Evolutionary conservation across 148 eudicot species (phyloP).

Genomic region (Suaeda aralocaspica): DNA sequence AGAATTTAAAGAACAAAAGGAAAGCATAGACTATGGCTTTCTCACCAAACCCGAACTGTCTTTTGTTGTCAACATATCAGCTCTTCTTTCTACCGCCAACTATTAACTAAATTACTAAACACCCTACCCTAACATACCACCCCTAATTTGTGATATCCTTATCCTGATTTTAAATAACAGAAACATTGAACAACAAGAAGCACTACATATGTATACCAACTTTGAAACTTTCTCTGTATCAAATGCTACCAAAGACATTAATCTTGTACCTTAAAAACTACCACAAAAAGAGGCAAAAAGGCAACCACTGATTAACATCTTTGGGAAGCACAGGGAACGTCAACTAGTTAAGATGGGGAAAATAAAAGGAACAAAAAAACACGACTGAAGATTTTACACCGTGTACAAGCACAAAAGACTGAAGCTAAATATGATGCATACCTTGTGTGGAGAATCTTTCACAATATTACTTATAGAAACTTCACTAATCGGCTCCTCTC

Average conservation of each 20-base stretch:
- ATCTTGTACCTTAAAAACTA: neutral
- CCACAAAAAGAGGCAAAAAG: neutral
- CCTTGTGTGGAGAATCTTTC: slow-evolving; percentile 86
- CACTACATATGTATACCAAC: neutral
- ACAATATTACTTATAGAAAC: slow-evolving; percentile 47
- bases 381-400: neutral
- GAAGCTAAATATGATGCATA: slow-evolving; percentile 24
- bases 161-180: no score
- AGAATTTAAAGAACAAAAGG: no score
- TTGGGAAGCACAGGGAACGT: no score
- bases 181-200: no score
- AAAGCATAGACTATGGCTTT: no score
- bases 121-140: no score
- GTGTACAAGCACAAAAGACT: neutral
- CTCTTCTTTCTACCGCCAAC: no score
- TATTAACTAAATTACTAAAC: no score
- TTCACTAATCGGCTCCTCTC: slow-evolving; percentile 38
- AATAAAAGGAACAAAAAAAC: neutral
- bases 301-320: neutral
- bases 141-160: no score
- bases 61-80: no score
- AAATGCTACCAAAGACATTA: neutral
- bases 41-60: no score
- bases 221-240: neutral
- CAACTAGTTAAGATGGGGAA: neutral